phyloP scores from a whole-genome alignment of 495 filamentous ascomycete genomes.

The Talaromyces thailandensis region DNA sequence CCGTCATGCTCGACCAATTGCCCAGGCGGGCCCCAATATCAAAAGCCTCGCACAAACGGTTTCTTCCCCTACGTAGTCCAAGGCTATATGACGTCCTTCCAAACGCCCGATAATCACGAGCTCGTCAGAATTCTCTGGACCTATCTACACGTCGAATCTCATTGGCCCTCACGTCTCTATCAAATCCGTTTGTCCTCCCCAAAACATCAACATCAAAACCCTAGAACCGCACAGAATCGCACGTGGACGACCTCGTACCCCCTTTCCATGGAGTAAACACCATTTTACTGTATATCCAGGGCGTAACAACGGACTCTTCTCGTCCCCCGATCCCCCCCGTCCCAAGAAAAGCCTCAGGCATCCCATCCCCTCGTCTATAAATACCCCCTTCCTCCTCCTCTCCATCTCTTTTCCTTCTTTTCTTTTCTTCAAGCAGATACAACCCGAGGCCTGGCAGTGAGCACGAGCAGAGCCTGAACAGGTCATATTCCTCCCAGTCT shows the following conservation, averaged over 20 bases:
- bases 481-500: not conserved
- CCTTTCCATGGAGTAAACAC: not conserved
- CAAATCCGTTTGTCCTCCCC: not conserved
- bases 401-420: not conserved
- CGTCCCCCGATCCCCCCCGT: not conserved
- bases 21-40: not conserved
- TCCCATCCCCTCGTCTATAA: conserved; percentile 1
- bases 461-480: conserved; percentile 1
- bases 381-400: not conserved
- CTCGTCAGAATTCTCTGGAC: not conserved
- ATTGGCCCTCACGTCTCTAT: not conserved
- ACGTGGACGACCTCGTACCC: not conserved
- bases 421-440: not conserved
- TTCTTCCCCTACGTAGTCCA: not conserved
- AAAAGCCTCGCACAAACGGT: not conserved
- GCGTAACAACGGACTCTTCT: not conserved
- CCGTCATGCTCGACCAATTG: not conserved
- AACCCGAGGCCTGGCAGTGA: not conserved
- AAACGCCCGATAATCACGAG: not conserved
- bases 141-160: not conserved
- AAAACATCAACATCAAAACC: not conserved
- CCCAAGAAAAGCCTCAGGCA: not conserved
- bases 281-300: not conserved
- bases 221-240: not conserved
- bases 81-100: not conserved